Conservation (phyloP, 1,284 basidiomycete genomes). For the Cronartium quercuum region DNA sequence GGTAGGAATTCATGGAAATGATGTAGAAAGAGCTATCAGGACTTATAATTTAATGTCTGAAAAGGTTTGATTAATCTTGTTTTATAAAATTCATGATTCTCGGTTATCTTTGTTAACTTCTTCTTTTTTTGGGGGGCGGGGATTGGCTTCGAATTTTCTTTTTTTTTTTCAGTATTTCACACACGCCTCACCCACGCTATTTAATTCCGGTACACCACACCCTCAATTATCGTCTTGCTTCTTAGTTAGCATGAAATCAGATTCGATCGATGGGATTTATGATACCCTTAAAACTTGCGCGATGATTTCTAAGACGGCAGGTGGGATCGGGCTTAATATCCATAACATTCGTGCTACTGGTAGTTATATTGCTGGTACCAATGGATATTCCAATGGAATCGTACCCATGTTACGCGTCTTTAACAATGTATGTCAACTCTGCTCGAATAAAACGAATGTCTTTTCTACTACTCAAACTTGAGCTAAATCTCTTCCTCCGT, state of each 20-base stretch:
- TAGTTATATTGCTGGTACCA: constrained; percentile 84
- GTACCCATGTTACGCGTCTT: constrained; percentile 98
- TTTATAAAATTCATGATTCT: neutral
- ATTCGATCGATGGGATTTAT: constrained; percentile 98
- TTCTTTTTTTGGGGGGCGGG: too few relatives aligned
- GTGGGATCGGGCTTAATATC: constrained; percentile 93
- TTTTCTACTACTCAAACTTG: too few relatives aligned
- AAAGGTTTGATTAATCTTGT: constrained; percentile 44
- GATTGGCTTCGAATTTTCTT: too few relatives aligned
- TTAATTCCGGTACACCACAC: constrained; percentile 95
- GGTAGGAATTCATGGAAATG: constrained; percentile 87
- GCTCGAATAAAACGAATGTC: too few relatives aligned
- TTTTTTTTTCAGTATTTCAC: constrained; percentile 65
- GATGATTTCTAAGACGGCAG: constrained; percentile 98
- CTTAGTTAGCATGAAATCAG: constrained; percentile 96
- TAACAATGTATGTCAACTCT: constrained; percentile 61
- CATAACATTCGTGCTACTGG: constrained; percentile 97
- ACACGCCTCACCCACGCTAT: constrained; percentile 94
- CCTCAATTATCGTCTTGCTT: constrained; percentile 97
- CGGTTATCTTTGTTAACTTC: too few relatives aligned
- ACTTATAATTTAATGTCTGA: constrained; percentile 91
- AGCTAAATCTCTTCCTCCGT: too few relatives aligned
- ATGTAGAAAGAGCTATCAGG: constrained; percentile 83
- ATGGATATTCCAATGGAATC: constrained; percentile 97
- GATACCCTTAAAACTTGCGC: constrained; percentile 97